Conservation (phyloP, 2,329 filamentous ascomycete species). For the Neonectria hederae region DNA sequence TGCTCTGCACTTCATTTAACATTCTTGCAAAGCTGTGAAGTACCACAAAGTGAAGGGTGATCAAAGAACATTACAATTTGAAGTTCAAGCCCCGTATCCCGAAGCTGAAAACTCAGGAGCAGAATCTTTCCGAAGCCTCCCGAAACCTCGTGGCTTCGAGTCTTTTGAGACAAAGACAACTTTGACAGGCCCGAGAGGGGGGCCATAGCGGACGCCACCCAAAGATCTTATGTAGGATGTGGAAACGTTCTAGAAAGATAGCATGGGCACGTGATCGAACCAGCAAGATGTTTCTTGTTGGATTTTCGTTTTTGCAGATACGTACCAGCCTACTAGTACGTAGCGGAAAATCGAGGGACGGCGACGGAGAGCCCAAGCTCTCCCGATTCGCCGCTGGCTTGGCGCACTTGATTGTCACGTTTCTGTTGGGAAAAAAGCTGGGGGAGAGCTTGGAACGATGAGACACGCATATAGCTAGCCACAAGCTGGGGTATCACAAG, state of each 20-base stretch:
- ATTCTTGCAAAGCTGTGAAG: background rate
- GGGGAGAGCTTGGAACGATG: conserved; percentile 26
- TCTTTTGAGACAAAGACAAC: background rate
- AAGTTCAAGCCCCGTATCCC: background rate
- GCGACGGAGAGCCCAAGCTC: conserved; percentile 13
- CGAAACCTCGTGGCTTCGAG: background rate
- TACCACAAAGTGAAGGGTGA: background rate
- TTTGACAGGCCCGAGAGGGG: conserved; percentile 7
- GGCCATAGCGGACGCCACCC: conserved; percentile 3
- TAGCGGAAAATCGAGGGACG: conserved; percentile 8
- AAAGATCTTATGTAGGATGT: background rate
- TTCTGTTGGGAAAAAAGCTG: conserved; percentile 44
- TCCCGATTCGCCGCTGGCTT: conserved; percentile 30
- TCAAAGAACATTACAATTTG: background rate
- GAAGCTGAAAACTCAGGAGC: too few relatives aligned
- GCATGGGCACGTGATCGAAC: conserved; percentile 2
- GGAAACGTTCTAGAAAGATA: conserved; percentile 18
- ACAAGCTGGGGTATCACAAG: conserved; percentile 8
- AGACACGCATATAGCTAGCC: background rate
- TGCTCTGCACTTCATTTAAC: background rate
- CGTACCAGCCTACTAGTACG: background rate
- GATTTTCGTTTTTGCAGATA: background rate
- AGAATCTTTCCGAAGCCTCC: background rate
- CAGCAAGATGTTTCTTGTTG: too few relatives aligned
- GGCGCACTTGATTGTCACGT: conserved; percentile 38